Evolutionary conservation across 2,329 filamentous ascomycete genomes (phyloP).

Genomic region (Beauveria varroae): DNA sequence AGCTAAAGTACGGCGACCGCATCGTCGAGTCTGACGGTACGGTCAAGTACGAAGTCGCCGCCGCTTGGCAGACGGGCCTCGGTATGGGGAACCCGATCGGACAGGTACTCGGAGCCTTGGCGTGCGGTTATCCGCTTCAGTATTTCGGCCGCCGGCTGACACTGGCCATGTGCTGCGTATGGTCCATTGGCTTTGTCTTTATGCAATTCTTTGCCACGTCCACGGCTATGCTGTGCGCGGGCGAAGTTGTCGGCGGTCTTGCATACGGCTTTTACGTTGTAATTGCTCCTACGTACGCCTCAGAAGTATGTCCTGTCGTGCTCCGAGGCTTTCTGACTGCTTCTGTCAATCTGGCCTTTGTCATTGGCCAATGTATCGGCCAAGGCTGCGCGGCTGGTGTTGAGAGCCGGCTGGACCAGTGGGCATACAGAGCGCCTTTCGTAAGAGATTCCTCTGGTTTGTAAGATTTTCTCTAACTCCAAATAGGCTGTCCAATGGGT

Average conservation of each 20-base stretch:
- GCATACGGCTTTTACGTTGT: slow-evolving; percentile 55
- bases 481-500: slow-evolving; percentile 40
- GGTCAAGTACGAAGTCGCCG: slow-evolving; percentile 35
- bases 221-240: slow-evolving; percentile 47
- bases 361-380: slow-evolving; percentile 52
- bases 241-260: slow-evolving; percentile 53
- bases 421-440: slow-evolving; percentile 33
- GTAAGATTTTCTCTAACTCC: neutral
- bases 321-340: slow-evolving; percentile 51
- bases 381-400: slow-evolving; percentile 39
- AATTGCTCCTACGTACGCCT: slow-evolving; percentile 51
- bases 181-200: slow-evolving; percentile 48
- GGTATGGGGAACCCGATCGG: slow-evolving; percentile 38
- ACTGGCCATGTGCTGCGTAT: slow-evolving; percentile 34
- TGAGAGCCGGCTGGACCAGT: slow-evolving; percentile 31
- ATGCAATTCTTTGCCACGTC: slow-evolving; percentile 56
- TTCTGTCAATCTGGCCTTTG: slow-evolving; percentile 56
- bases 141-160: slow-evolving; percentile 37
- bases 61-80: slow-evolving; percentile 42
- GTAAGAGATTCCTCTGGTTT: slow-evolving; percentile 10
- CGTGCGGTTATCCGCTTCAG: slow-evolving; percentile 25
- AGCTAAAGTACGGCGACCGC: slow-evolving; percentile 23
- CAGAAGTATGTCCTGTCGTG: slow-evolving; percentile 52
- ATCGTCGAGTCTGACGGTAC: slow-evolving; percentile 29
- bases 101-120: slow-evolving; percentile 36